These are phyloP conservation scores for Puccinia triticina DNA, from an alignment of 1,284 basidiomycete genomes.

Conservation along the genomic window DNA sequence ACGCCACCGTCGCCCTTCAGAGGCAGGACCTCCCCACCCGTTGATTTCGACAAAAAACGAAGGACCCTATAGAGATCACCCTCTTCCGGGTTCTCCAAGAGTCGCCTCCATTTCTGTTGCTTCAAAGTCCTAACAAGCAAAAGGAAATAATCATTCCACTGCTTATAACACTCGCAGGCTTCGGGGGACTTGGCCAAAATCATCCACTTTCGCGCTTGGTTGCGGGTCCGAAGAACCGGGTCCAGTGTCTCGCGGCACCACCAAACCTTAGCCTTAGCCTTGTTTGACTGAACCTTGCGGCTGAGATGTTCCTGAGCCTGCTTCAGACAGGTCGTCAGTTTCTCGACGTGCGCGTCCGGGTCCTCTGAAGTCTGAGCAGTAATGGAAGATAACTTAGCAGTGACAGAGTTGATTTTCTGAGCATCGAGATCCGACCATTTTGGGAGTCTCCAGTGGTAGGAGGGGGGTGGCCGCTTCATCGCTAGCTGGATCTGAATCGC, in stretches of 20 bases:
- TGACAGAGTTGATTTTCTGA: neutral
- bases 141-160: neutral
- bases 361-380: neutral
- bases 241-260: constrained; percentile 13
- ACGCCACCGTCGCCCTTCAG: neutral
- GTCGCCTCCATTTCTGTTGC: neutral
- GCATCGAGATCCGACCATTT: neutral
- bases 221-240: neutral
- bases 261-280: neutral
- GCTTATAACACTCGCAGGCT: neutral
- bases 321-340: neutral
- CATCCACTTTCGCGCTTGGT: constrained; percentile 9
- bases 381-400: neutral
- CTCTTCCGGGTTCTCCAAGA: neutral
- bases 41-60: neutral
- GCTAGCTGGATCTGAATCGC: neutral
- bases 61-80: neutral
- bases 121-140: neutral
- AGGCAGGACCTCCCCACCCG: neutral
- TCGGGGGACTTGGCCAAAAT: neutral
- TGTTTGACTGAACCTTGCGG: neutral
- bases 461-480: neutral
- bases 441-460: neutral
- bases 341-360: no score
- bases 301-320: neutral